A percentile compares a stretch with the other conserved stretches of the same genome.
Conservation (phyloP, 352 stramenopile genomes). For the Thalassiosira gravida region DNA sequence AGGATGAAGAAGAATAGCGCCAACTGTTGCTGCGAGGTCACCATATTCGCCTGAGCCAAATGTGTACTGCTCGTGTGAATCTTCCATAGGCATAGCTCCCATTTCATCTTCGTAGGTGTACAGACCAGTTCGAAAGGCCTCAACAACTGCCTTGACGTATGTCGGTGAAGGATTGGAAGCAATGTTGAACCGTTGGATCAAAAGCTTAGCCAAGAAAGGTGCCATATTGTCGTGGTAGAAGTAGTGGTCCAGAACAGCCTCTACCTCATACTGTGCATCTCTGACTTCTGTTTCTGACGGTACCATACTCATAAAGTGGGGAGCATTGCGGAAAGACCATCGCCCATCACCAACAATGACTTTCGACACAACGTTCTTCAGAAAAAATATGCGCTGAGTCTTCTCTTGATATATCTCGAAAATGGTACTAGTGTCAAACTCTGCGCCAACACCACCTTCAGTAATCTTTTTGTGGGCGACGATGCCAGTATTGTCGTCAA, state of each 20-base stretch:
- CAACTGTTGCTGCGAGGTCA: constrained; percentile 72
- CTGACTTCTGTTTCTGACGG: constrained; percentile 25
- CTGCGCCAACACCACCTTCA: constrained; percentile 42
- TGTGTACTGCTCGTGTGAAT: constrained; percentile 25
- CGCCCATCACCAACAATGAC: constrained; percentile 1
- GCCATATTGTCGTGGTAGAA: constrained; percentile 79
- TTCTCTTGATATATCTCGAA: constrained; percentile 36
- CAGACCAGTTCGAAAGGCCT: constrained; percentile 61
- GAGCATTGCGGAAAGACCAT: constrained; percentile 73
- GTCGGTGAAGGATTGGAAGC: constrained; percentile 69
- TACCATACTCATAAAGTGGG: constrained; percentile 61
- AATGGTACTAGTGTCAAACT: constrained; percentile 65
- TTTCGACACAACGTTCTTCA: constrained; percentile 45
- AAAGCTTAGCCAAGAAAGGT: constrained; percentile 68
- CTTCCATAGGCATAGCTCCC: too few relatives aligned
- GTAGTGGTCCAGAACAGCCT: constrained; percentile 75
- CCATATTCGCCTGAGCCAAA: constrained; percentile 67
- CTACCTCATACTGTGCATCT: constrained; percentile 75
- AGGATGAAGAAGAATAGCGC: constrained; percentile 74
- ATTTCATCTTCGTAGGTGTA: constrained; percentile 23
- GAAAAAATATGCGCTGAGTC: constrained; percentile 63
- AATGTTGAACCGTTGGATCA: constrained; percentile 77
- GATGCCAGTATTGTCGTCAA: constrained; percentile 42
- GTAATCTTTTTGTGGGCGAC: constrained; percentile 42
- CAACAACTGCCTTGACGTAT: constrained; percentile 72